These are phyloP conservation scores for Saccharomycopsis olivae DNA, from an alignment of 805 yeast genomes.

Conservation along the genomic window DNA sequence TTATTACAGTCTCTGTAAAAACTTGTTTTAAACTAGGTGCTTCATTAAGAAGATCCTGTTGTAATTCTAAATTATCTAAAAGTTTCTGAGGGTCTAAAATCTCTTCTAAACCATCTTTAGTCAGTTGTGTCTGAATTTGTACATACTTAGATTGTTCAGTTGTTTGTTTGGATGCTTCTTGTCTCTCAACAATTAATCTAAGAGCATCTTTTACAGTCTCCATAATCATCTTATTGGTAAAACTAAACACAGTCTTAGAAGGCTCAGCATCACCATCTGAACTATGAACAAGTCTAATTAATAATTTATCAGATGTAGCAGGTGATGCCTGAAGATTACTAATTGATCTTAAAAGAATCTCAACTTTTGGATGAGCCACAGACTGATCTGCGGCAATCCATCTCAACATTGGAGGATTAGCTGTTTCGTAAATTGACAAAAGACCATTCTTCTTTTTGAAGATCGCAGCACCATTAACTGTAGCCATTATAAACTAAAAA, in stretches of 20 bases:
- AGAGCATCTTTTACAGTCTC: conserved; percentile 57
- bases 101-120: conserved; percentile 26
- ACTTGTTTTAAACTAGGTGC: conserved; percentile 60
- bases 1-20: conserved; percentile 82
- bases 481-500: too few relatives aligned
- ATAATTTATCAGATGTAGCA: conserved; percentile 54
- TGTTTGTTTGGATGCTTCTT: conserved; percentile 30
- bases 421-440: conserved; percentile 44
- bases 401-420: conserved; percentile 40
- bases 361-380: conserved; percentile 30
- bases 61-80: conserved; percentile 63
- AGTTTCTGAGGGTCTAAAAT: conserved; percentile 48
- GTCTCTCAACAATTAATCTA: conserved; percentile 59
- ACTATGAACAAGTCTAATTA: conserved; percentile 45
- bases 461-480: conserved; percentile 17
- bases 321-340: conserved; percentile 59
- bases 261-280: conserved; percentile 21
- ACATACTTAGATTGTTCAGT: conserved; percentile 5
- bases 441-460: conserved; percentile 30
- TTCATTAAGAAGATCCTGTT: conserved; percentile 63
- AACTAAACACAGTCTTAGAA: conserved; percentile 40
- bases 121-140: conserved; percentile 2
- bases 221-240: conserved; percentile 67
- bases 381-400: conserved; percentile 49
- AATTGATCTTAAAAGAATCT: conserved; percentile 32